A percentile compares a stretch with the other conserved stretches of the same genome.
Conservation (phyloP, 352 stramenopile genomes). For the Pythium volutum region DNA sequence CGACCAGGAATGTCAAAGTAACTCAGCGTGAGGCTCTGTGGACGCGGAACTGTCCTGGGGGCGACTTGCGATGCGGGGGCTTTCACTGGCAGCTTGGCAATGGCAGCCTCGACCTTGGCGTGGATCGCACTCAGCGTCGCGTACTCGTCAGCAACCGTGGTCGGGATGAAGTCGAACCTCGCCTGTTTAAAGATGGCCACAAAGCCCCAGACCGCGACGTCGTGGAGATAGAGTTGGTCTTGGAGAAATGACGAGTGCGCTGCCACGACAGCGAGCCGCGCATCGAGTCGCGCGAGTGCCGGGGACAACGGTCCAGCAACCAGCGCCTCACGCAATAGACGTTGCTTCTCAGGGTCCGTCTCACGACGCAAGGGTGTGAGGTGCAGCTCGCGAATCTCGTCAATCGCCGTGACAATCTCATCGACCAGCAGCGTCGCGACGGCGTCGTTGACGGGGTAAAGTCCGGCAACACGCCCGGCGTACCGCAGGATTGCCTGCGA, state of each 20-base stretch:
- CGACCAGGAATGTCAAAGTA: conserved; percentile 14
- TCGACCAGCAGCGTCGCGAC: conserved; percentile 3
- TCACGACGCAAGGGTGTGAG: neutral
- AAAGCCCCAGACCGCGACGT: conserved; percentile 16
- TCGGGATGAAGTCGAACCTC: conserved; percentile 4
- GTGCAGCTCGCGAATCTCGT: conserved; percentile 23
- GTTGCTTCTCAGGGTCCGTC: conserved; percentile 8
- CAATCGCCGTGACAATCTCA: conserved; percentile 24
- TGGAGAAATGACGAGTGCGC: neutral
- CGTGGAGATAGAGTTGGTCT: conserved; percentile 18
- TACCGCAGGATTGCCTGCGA: conserved; percentile 34
- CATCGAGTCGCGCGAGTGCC: neutral
- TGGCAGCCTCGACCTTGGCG: conserved; percentile 2
- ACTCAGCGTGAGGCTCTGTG: conserved; percentile 1
- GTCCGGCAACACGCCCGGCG: conserved; percentile 24
- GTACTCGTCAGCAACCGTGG: conserved; percentile 6
- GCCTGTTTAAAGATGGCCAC: neutral
- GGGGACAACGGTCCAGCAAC: neutral
- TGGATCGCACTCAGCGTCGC: conserved; percentile 7
- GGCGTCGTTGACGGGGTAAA: conserved; percentile 29
- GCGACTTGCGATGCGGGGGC: neutral
- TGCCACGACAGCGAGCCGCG: neutral
- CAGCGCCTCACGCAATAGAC: conserved; percentile 6
- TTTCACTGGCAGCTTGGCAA: neutral
- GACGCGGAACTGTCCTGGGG: neutral